Base-by-base conservation (phyloP, 352 stramenopile genomes). In the Pythium apleroticum region DNA sequence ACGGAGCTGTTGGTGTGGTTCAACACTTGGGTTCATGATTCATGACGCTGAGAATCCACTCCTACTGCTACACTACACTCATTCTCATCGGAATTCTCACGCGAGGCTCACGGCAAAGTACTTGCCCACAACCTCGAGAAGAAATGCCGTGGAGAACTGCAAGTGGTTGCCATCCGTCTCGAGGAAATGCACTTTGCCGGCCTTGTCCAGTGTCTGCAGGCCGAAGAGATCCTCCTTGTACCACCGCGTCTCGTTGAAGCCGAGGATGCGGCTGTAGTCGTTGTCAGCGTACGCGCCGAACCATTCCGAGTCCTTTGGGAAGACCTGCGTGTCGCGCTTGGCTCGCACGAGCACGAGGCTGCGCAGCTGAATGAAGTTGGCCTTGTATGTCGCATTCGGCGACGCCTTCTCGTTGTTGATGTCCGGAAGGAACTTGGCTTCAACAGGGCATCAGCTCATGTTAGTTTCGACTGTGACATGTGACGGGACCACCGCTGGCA, bases 181-280 rank as follows among this genome's bases (percentile, higher is more conserved):
- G 50, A 97, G 65, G 64, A 97, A 98, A 58, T 92, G 76, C 54
- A 98, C 89, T 65, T 97, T 98, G 52, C 88, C 90, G 0, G 75
- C 77, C 41, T 84, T 64, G 68, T 98, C 71, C 15, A 97, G 77
- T 5, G 92, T 97, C 50, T 83, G 70, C 11, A 98, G 69, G 10
- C 95, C 95, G 68, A 98, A 98, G 27, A 88, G 81, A 71, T 98
- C 93, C 35, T 93, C 68, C 24, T 74, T 49, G 68, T 98, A 98
- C 92, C 93, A 98, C 37, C 78, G 77, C 22, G 95, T 98, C 72
- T 98, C 84, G 63, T 98, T 97, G 68, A 96, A 96, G 25, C 70
- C 71, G 24, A 98, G 71, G 20, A 98, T 73, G 0, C 60, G 62
- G 50, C 79, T 75, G 65, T 86, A 88, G 52, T 89, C 75, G 30